Conservation (phyloP, 1,284 basidiomycete genomes). For the Puccinia triticina region DNA sequence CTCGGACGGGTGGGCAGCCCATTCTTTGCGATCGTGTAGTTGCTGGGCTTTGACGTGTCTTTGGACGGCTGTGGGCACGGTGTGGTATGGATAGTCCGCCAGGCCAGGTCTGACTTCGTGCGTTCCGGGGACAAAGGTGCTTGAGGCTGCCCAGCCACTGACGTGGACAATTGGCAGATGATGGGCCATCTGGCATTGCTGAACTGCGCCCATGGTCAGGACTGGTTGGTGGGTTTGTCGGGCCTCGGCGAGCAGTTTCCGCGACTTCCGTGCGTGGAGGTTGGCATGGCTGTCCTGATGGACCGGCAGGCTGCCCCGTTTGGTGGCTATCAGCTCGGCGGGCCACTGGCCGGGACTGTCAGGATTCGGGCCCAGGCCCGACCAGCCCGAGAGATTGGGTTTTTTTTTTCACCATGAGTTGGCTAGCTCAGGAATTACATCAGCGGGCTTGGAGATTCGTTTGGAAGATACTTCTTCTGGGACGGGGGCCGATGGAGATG, state of each 20-base stretch:
- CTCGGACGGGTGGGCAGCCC: conserved; percentile 78
- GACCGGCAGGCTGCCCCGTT: conserved; percentile 82
- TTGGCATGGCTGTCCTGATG: conserved; percentile 72
- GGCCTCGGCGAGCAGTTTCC: conserved; percentile 69
- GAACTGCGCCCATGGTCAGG: conserved; percentile 77
- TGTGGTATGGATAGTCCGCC: conserved; percentile 85
- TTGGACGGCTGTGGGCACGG: conserved; percentile 88
- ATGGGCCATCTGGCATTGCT: conserved; percentile 60
- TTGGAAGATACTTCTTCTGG: no score
- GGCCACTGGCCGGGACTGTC: conserved; percentile 83
- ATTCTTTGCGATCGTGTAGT: conserved; percentile 82
- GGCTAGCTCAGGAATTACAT: no score
- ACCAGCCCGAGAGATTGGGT: no score
- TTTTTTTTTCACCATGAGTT: no score
- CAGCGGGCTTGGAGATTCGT: no score
- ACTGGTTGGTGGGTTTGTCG: conserved; percentile 71
- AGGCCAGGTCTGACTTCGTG: conserved; percentile 61
- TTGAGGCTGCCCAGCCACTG: conserved; percentile 59
- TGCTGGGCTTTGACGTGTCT: conserved; percentile 82
- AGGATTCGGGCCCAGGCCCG: no score
- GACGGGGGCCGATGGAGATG: no score
- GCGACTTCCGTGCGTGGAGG: conserved; percentile 80
- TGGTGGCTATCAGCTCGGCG: conserved; percentile 75
- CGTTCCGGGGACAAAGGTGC: conserved; percentile 59
- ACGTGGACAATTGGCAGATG: conserved; percentile 60